Percentiles rank a stretch among this genome's conserved stretches.
Conservation (phyloP, 495 filamentous ascomycete species). For the Sordaria brevicollis region DNA sequence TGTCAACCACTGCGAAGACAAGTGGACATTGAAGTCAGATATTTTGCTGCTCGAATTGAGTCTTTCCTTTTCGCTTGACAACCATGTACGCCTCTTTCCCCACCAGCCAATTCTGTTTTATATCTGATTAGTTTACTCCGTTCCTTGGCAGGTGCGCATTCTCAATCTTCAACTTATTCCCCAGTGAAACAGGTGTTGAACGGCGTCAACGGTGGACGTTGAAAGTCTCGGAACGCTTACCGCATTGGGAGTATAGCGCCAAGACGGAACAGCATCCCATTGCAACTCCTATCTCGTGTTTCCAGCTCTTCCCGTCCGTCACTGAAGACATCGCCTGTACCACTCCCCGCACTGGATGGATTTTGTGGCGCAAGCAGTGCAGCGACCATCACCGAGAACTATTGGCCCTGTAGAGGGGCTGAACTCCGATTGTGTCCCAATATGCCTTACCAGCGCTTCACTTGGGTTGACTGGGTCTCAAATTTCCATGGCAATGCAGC, state of each 20-base stretch:
- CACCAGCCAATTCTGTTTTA: too few relatives aligned
- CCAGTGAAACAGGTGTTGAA: background rate
- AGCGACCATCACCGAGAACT: background rate
- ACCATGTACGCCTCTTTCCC: too few relatives aligned
- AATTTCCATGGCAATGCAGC: background rate
- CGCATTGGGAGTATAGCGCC: background rate
- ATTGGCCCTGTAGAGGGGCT: background rate
- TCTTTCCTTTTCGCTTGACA: too few relatives aligned
- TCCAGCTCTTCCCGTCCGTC: background rate
- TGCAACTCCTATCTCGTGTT: background rate
- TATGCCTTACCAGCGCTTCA: background rate
- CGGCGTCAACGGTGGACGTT: background rate
- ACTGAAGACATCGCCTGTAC: background rate
- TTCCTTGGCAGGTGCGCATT: too few relatives aligned
- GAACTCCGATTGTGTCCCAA: background rate
- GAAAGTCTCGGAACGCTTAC: background rate
- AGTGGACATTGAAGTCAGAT: background rate
- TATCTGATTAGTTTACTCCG: too few relatives aligned
- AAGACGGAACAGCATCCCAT: background rate
- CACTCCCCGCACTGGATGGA: background rate
- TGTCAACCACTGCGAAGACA: background rate
- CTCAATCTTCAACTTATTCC: too few relatives aligned
- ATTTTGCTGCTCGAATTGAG: too few relatives aligned
- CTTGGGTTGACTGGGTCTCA: background rate
- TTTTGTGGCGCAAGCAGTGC: background rate